A percentile compares a stretch with the other conserved stretches of the same genome.
These are phyloP conservation scores for Torulaspora indica DNA, from an alignment of 805 yeast genomes.

Conservation along the genomic window DNA sequence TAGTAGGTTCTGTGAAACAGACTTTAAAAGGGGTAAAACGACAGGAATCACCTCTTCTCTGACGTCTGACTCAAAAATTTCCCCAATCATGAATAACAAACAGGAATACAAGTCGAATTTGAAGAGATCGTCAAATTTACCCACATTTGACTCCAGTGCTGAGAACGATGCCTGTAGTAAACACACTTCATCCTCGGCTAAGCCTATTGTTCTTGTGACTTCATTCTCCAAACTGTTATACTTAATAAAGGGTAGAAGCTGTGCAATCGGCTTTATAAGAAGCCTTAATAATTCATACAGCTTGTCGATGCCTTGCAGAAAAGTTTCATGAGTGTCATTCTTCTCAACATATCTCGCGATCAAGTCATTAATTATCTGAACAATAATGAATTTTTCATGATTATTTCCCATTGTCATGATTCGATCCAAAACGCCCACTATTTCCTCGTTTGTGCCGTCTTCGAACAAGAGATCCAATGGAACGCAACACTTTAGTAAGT, in stretches of 20 bases:
- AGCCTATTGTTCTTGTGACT: background rate
- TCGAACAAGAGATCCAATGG: conserved; percentile 58
- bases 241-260: conserved; percentile 54
- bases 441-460: conserved; percentile 67
- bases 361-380: conserved; percentile 55
- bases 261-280: conserved; percentile 57
- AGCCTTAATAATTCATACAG: conserved; percentile 76
- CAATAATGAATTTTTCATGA: conserved; percentile 45
- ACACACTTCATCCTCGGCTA: conserved; percentile 34
- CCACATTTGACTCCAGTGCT: conserved; percentile 57
- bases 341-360: conserved; percentile 40
- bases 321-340: conserved; percentile 38
- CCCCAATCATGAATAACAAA: conserved; percentile 56
- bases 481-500: conserved; percentile 52
- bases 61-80: conserved; percentile 44
- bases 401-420: conserved; percentile 53
- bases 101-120: conserved; percentile 69
- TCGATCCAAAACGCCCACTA: conserved; percentile 70
- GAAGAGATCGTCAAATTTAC: conserved; percentile 61
- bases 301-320: conserved; percentile 63
- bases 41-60: conserved; percentile 47
- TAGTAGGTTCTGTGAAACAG: conserved; percentile 36
- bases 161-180: conserved; percentile 47
- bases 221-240: conserved; percentile 34
- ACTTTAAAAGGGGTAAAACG: conserved; percentile 48